A percentile compares a stretch with the other conserved stretches of the same genome.
phyloP scores from a whole-genome alignment of 768 basidiomycete species.

The Lentinula aciculospora region DNA sequence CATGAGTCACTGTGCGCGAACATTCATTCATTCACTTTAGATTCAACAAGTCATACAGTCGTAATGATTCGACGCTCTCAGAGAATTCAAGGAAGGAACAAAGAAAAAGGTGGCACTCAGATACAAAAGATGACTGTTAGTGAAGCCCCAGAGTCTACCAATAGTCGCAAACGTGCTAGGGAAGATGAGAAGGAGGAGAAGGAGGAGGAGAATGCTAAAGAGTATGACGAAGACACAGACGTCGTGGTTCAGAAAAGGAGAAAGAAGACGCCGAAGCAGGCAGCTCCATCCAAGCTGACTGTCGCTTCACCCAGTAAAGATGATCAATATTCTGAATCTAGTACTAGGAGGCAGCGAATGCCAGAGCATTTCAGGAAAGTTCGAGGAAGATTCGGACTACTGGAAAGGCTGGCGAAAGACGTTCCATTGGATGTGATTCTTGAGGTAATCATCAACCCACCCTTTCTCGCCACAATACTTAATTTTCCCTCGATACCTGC shows the following conservation, averaged over 20 bases:
- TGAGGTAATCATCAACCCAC: not conserved
- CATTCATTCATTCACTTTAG: no score
- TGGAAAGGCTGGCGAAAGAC: not conserved
- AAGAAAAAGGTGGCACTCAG: not conserved
- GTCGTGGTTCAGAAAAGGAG: not conserved
- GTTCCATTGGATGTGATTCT: slow-evolving; percentile 5
- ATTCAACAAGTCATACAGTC: no score
- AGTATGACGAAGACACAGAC: not conserved
- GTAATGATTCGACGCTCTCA: not conserved
- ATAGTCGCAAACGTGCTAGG: not conserved
- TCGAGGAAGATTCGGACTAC: slow-evolving; percentile 1
- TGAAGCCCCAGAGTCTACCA: no score
- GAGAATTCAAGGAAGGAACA: not conserved
- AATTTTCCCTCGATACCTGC: not conserved
- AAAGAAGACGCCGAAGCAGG: not conserved
- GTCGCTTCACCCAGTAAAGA: not conserved
- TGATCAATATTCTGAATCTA: not conserved
- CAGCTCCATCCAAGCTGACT: not conserved
- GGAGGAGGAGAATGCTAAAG: not conserved
- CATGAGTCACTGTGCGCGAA: not conserved
- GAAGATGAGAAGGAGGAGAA: not conserved
- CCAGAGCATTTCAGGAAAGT: slow-evolving; percentile 1
- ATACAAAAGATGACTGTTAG: not conserved
- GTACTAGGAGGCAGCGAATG: not conserved
- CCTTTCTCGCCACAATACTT: not conserved